Base-by-base conservation (phyloP, 2,329 filamentous ascomycete genomes). In the Basipetospora chlamydospora region DNA sequence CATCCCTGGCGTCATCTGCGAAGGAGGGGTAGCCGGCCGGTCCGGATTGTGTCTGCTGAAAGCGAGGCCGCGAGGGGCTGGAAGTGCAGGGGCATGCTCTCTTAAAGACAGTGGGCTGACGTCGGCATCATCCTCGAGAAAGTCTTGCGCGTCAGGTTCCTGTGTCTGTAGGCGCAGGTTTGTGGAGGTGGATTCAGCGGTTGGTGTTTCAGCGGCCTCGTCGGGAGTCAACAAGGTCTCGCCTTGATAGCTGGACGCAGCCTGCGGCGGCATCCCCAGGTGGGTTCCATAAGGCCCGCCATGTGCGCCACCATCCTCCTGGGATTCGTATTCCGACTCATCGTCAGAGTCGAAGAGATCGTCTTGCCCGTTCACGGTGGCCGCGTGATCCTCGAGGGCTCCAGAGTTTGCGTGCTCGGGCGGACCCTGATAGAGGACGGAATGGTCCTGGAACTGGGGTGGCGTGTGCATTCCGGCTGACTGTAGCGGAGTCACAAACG, bases 11-110 rank as follows among this genome's bases (percentile, higher is more conserved):
- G 9, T 49, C 45, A 28, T 35, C 15, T 38, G 37, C 7, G 26
- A 15, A 12, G 43, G 37, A 15, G 43, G 44, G 10, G 47, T 49
- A 22, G 40, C 42, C 4, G 47, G 44, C 13, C 46, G 42, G 4
- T 44, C 36, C 13, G 46, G 43, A 30, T 48, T 48, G 38, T 52
- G 50, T 7, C 46, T 42, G 45, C 52, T 56, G 11, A 43, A 41
- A 1, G 45, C 46, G 5, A 54, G 47, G 5, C 53, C 47, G n/a
- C 42, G 28, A 9, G 43, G 39, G 5, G 41, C 16, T 4, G 22
- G 13, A 3, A 42, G 41, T 7, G 26, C 21, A 5, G 33, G 12
- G 5, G 32, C 12, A 11, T 8, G 13, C 6, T 13, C 12, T 9
- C 25, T 13, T 3, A 36, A 17, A 1, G 26, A 37, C 8, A 37